phyloP scores from a whole-genome alignment of 257 asterid genomes.

The Forsythia viridissima region DNA sequence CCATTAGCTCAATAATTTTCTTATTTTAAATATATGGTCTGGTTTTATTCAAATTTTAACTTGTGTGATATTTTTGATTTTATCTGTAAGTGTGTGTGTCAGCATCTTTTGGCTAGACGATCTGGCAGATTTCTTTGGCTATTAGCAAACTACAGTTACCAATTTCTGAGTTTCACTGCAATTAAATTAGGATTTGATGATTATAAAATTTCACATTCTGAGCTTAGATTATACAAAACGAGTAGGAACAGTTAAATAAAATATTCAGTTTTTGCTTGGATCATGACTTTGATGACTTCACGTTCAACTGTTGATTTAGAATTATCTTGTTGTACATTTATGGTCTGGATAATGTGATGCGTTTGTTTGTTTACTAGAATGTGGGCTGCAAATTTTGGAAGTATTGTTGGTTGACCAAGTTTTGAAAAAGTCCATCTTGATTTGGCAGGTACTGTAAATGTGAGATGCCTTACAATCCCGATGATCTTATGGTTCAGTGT shows the following conservation, averaged over 20 bases:
- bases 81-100: neutral
- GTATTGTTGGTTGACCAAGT: neutral
- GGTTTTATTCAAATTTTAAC: neutral
- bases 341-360: neutral
- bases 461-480: constrained; percentile 98
- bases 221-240: neutral
- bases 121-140: neutral
- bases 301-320: neutral
- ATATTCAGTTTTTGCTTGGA: neutral
- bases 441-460: constrained; percentile 85
- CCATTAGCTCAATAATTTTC: neutral
- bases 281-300: neutral
- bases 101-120: neutral
- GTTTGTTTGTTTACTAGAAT: constrained; percentile 8
- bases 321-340: constrained; percentile 3
- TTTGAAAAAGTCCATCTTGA: constrained; percentile 19
- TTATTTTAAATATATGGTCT: neutral
- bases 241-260: neutral
- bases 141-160: constrained; percentile 3
- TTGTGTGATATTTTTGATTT: neutral
- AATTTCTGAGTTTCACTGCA: neutral
- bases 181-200: neutral
- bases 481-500: constrained; percentile 94
- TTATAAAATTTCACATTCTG: constrained; percentile 2
- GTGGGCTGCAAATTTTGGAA: neutral